Evolutionary conservation across 768 basidiomycete species (phyloP).

Genomic region (Trametes punicea): DNA sequence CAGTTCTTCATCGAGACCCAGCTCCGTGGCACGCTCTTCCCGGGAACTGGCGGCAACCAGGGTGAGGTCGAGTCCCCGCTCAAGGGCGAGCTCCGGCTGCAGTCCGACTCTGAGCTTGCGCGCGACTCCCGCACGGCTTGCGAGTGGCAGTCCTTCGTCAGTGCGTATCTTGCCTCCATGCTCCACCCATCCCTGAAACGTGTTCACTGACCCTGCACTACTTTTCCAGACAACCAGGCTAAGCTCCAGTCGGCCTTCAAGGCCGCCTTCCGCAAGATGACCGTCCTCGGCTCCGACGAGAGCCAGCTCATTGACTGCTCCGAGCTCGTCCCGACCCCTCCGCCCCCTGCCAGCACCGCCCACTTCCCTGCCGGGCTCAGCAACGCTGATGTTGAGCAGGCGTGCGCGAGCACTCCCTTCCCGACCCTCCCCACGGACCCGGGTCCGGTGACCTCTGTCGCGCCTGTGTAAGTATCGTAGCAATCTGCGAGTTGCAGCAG

Average conservation of each 20-base stretch:
- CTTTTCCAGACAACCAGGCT: slow-evolving; percentile 23
- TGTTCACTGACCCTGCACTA: background rate
- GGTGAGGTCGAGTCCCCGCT: slow-evolving; percentile 33
- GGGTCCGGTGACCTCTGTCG: slow-evolving; percentile 32
- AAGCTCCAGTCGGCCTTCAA: slow-evolving; percentile 27
- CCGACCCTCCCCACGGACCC: slow-evolving; percentile 26
- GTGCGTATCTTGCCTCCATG: slow-evolving; percentile 6
- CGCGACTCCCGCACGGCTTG: slow-evolving; percentile 35
- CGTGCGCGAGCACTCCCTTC: slow-evolving; percentile 23
- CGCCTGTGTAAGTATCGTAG: slow-evolving; percentile 30
- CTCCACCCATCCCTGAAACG: background rate
- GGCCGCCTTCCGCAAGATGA: slow-evolving; percentile 30
- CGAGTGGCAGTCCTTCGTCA: slow-evolving; percentile 34
- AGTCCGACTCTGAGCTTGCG: slow-evolving; percentile 32
- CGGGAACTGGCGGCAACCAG: slow-evolving; percentile 28
- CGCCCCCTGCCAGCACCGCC: slow-evolving; percentile 14
- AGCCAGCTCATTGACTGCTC: slow-evolving; percentile 20
- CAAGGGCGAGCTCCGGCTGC: slow-evolving; percentile 33
- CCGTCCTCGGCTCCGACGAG: slow-evolving; percentile 29
- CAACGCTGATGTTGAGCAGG: slow-evolving; percentile 26
- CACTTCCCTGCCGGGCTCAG: slow-evolving; percentile 26
- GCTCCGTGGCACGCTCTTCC: slow-evolving; percentile 30
- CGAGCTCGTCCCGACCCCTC: slow-evolving; percentile 17
- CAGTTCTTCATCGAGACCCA: slow-evolving; percentile 32
- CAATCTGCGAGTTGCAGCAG: too few species aligned